Base-by-base conservation (phyloP, 441 rosid genomes). In the Brassica hybrid region DNA sequence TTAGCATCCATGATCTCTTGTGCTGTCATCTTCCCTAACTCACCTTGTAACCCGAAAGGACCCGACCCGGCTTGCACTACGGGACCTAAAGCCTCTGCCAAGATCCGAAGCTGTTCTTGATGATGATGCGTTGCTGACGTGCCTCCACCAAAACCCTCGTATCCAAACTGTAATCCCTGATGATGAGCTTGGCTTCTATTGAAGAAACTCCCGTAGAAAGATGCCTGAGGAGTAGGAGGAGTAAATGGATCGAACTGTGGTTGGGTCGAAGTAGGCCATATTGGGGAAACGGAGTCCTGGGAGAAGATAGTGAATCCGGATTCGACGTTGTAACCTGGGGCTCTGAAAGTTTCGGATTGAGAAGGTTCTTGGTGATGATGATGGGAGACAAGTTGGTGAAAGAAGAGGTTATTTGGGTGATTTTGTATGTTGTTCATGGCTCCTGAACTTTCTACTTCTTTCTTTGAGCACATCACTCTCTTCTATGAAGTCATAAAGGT, bases 1-100 rank as follows among this genome's bases (percentile, higher is more conserved):
- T 94, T 94, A 7, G 99, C 99, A 36, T 94, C 99, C 94, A 95
- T 89, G 64, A 95, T 87, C 82, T 93, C 97, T 82, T 95, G 98
- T 25, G 98, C 93, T 38, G 91, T 91, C 96, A 93, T 86, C 79
- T 90, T 95, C 8, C 92, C 93, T 64, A 95, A 38, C 82, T 94
- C 92, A 21, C 89, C 86, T 75, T 91, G 97, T 32, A 90, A 82
- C 59, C 97, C 96, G 19, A 92, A 92, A 74, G 97, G 94, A 14
- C 90, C 84, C 7, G 94, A 69, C 50, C 77, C 90, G 7, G 90
- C 82, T 77, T 88, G 93, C 71, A 79, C 88, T 56, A 86, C 86
- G 0, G 88, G 90, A n/a, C 98, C 98, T 13, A 94, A 83, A 69
- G 94, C 83, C 3, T 95, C 99, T 1, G 98, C 85, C 69, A 95